Evolutionary conservation across 1,139 yeast species (phyloP), one percentile per base, ranked within the genome.

Genomic region (Saccharomyces hybrid): DNA sequence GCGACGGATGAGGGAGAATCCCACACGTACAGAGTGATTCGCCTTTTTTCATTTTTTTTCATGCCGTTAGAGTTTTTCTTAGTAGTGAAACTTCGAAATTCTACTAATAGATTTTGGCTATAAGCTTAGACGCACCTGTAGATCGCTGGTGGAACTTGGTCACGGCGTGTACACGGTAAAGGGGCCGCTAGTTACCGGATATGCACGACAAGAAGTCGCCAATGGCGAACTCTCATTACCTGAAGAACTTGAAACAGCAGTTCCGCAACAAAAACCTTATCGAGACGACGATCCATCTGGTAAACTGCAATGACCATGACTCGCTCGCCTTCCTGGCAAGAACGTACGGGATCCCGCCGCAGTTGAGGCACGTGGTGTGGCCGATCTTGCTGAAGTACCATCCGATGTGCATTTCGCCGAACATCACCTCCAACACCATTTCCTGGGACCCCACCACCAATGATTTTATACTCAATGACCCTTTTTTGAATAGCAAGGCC

Each of bases 291-390:
- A 60, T 69, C 2, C 64, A 65, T 29, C 54, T 70, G 24, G 55
- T 74, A 11, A 62, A 60, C 29, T 62, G 64, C 4, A 73, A 71
- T 54, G 73, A 74, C 53, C 76, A 73, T 52, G 65, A 71, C 49
- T 66, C 73, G 1, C 73, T 91, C 52, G 96, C 97, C 0, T 75
- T 84, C 59, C 73, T 91, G 14, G 91, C 96, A 2, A 77, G 96
- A 59, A 91, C 86, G 62, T 78, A 83, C 58, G 97, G 98, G 2
- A 75, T 90, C 27, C 97, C 97, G 1, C 95, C 96, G 0, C 80
- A 83, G 58, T 75, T 89, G 54, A 77, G 98, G 57, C 83, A 81
- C 62, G 77, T 80, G 57, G 86, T 88, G 9, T 91, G 97, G 97
- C 96, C 97, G 2, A 73, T 88, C 7, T 70, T 91, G 52, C 71